Conservation (phyloP, 2,329 filamentous ascomycete genomes). For the Lomentospora prolificans region DNA sequence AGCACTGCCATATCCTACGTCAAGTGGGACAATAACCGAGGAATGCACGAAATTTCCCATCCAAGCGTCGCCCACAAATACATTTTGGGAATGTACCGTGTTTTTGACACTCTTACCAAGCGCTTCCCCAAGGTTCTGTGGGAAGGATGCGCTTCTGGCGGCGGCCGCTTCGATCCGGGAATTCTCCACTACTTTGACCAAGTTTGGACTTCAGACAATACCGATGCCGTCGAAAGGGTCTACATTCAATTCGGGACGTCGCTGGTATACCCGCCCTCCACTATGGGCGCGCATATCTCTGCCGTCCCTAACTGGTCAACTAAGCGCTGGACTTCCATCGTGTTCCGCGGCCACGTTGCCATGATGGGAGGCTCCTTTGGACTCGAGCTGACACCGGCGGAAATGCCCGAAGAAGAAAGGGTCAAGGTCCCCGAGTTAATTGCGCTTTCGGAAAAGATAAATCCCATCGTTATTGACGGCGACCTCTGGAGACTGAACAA, state of each 20-base stretch:
- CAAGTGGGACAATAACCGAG: conserved; percentile 61
- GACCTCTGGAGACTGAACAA: conserved; percentile 49
- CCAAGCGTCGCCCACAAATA: conserved; percentile 47
- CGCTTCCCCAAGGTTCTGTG: conserved; percentile 52
- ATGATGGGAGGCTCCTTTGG: conserved; percentile 62
- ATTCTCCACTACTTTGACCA: conserved; percentile 56
- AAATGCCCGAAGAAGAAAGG: conserved; percentile 40
- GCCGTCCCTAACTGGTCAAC: conserved; percentile 50
- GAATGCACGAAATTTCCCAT: conserved; percentile 47
- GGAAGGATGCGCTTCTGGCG: conserved; percentile 57
- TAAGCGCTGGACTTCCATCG: conserved; percentile 41
- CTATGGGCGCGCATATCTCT: conserved; percentile 58
- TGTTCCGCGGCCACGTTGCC: conserved; percentile 55
- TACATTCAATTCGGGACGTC: conserved; percentile 56
- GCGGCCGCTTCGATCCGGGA: conserved; percentile 54
- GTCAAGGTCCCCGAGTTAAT: conserved; percentile 44
- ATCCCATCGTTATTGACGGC: conserved; percentile 48
- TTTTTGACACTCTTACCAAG: conserved; percentile 49
- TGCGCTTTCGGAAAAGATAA: conserved; percentile 42
- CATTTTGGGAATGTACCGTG: conserved; percentile 53
- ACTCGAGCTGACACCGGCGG: conserved; percentile 49
- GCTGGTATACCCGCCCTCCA: conserved; percentile 49
- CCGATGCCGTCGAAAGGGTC: conserved; percentile 50
- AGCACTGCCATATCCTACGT: conserved; percentile 47
- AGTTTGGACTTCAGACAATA: conserved; percentile 57